Evolutionary conservation across 768 basidiomycete species (phyloP).

Genomic region (Calocera cornea): DNA sequence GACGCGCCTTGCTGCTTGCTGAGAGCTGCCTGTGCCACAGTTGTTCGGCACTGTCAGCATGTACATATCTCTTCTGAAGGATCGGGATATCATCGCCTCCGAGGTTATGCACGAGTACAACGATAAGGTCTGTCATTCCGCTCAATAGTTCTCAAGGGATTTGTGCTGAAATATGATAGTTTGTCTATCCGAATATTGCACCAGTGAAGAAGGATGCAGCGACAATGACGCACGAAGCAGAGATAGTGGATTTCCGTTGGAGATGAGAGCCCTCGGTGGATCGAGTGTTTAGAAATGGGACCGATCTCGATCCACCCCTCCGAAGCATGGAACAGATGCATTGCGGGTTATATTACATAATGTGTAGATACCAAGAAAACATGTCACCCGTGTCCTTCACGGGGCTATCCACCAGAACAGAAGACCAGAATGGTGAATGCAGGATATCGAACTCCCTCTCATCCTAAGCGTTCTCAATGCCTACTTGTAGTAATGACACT

Average conservation of each 20-base stretch:
- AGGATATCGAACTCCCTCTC: too few relatives aligned
- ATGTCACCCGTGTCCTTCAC: too few relatives aligned
- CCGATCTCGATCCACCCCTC: too few relatives aligned
- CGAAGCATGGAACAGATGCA: neutral
- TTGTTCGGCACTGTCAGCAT: conserved; percentile 37
- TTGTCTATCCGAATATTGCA: conserved; percentile 69
- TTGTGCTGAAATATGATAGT: conserved; percentile 32
- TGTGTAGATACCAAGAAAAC: neutral
- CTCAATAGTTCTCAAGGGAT: neutral
- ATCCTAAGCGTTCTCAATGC: neutral
- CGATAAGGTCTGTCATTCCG: conserved; percentile 40
- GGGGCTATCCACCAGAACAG: too few relatives aligned
- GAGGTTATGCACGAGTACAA: conserved; percentile 82
- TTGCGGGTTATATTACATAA: neutral
- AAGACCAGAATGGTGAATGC: too few relatives aligned
- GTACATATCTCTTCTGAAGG: conserved; percentile 56
- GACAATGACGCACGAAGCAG: conserved; percentile 75
- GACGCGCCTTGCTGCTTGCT: conserved; percentile 3
- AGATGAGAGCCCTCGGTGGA: neutral
- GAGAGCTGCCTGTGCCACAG: conserved; percentile 22
- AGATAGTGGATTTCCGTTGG: conserved; percentile 36
- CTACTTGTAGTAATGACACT: neutral
- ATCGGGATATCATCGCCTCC: conserved; percentile 56
- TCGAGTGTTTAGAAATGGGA: too few relatives aligned
- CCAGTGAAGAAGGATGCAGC: conserved; percentile 63